Conservation (phyloP, 2,329 filamentous ascomycete genomes). For the Ambrosiella beaveri region DNA sequence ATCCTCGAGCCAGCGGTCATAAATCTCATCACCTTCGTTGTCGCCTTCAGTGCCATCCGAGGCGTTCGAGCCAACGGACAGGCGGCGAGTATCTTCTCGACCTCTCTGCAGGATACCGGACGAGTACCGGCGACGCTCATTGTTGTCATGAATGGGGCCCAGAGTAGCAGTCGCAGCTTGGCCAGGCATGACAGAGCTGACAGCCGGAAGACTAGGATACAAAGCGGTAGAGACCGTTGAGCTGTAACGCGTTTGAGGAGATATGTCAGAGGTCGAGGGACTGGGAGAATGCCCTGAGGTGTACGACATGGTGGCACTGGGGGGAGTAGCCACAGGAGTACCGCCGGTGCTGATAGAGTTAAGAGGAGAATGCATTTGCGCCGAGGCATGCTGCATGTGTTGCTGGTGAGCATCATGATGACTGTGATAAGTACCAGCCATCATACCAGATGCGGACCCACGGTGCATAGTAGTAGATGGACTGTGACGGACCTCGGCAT, state of each 20-base stretch:
- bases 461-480: conserved; percentile 30
- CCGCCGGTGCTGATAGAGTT: conserved; percentile 43
- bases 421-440: conserved; percentile 10
- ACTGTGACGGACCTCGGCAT: conserved; percentile 39
- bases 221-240: conserved; percentile 43
- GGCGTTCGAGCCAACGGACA: conserved; percentile 27
- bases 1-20: conserved; percentile 49
- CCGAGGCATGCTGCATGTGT: conserved; percentile 23
- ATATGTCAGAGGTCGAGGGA: conserved; percentile 53
- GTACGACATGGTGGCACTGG: conserved; percentile 60
- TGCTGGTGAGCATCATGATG: conserved; percentile 17
- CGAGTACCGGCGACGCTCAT: conserved; percentile 43
- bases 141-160: conserved; percentile 46
- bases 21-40: conserved; percentile 41
- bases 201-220: conserved; percentile 56
- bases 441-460: conserved; percentile 19
- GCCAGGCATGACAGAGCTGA: conserved; percentile 50
- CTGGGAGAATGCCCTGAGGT: conserved; percentile 60
- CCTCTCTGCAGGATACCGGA: conserved; percentile 49
- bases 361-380: conserved; percentile 44
- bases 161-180: conserved; percentile 55
- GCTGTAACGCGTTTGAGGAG: conserved; percentile 45
- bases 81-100: conserved; percentile 23
- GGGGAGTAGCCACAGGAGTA: conserved; percentile 61
- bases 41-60: conserved; percentile 36